Evolutionary conservation across 192 early-diverging fungal species (phyloP).

Genomic region (Gryganskiella cystojenkinii): DNA sequence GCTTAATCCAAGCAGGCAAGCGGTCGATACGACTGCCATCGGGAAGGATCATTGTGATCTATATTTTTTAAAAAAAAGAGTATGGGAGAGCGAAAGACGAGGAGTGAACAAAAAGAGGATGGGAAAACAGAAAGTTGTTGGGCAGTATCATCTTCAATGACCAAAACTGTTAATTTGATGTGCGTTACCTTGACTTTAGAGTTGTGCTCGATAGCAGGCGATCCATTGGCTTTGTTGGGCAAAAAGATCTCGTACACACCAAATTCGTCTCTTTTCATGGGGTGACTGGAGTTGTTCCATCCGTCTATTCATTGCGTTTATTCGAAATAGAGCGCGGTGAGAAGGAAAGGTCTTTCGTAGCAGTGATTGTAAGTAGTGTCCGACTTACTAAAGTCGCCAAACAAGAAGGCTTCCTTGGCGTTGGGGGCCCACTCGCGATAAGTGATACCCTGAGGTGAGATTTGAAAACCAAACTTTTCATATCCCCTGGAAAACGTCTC

Average conservation of each 20-base stretch:
- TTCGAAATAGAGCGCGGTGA: no score
- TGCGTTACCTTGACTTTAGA: constrained; percentile 83
- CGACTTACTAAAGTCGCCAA: constrained; percentile 93
- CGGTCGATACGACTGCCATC: constrained; percentile 83
- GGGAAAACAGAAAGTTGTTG: no score
- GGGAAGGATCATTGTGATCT: constrained; percentile 79
- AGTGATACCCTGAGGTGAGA: constrained; percentile 66
- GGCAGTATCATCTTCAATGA: background rate
- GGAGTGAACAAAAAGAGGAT: no score
- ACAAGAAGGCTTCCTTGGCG: constrained; percentile 79
- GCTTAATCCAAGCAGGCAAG: constrained; percentile 87
- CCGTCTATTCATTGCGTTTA: constrained; percentile 67
- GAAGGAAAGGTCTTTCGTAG: background rate
- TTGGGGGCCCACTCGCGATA: constrained; percentile 98
- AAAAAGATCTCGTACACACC: constrained; percentile 86
- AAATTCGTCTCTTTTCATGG: constrained; percentile 83
- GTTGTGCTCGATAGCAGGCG: constrained; percentile 81
- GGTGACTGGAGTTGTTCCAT: constrained; percentile 82
- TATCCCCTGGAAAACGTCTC: constrained; percentile 87
- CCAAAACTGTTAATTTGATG: background rate
- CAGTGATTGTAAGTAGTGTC: background rate
- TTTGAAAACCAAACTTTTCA: constrained; percentile 83
- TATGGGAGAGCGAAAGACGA: no score
- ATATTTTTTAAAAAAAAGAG: constrained; percentile 2
- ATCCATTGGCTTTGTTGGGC: constrained; percentile 69